Evolutionary conservation across 768 basidiomycete species (phyloP), one percentile per base, ranked within the genome.

Genomic region (Rhodotorula babjevae): DNA sequence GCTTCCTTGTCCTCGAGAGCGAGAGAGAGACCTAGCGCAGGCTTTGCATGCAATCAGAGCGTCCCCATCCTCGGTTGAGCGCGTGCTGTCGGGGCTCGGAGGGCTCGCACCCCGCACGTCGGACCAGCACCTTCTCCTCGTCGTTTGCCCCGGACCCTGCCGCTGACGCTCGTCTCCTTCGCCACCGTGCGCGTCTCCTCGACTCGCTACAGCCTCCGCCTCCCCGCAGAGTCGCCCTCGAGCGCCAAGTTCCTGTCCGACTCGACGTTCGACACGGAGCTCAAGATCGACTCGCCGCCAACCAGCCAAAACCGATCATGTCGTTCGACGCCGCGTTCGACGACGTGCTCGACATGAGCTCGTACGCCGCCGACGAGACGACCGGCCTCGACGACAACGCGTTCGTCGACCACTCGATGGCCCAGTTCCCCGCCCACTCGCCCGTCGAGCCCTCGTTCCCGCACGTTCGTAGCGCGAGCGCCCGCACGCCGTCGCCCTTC

Each of bases 351-450:
- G 63, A 65, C 63, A 29, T 36, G 18, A 57, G 18, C 31, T 67
- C 65, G 61, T 72, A 58, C 71, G 65, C 61, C 23, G 49, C 40
- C n/a, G 71, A 63, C 6, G 25, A 56, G 23, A 29, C 71, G 18
- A 59, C 44, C 19, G 25, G 44, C 12, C 10, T 29, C 29, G 57
- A 58, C 44, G 44, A 14, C 47, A 46, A 46, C 18, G 44, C 44
- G 44, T 57, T 50, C 56, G 63, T 25, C 56, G 33, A 57, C 29
- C 58, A 29, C 19, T 46, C 44, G 44, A 46, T 46, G 44, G 27
- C 47, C 16, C 49, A 57, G 18, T n/a, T 8, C 21, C 19, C 50
- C 29, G n/a, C 60, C 0, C 46, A 60, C 3, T 71, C 69, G 25
- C 44, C 65, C 42, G 52, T 61, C 14, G 15, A 53, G 36, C 44